phyloP scores from a whole-genome alignment of 2,329 filamentous ascomycete species.

The Colletotrichum sp. region DNA sequence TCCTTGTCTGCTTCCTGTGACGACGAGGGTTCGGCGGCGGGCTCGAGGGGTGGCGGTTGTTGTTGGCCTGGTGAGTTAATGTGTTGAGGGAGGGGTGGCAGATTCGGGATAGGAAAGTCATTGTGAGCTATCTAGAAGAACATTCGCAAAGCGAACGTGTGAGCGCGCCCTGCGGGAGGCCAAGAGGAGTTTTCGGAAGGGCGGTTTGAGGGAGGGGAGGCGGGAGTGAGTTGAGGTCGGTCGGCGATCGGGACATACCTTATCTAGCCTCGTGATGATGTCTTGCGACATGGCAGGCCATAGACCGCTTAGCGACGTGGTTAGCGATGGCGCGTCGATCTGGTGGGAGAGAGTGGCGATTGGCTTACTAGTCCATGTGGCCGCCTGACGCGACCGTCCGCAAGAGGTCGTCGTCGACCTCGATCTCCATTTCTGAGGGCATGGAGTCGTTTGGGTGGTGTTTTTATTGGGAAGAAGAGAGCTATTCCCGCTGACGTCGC shows the following conservation, averaged over 20 bases:
- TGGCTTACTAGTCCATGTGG: constrained; percentile 60
- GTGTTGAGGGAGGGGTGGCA: constrained; percentile 50
- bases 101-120: constrained; percentile 75
- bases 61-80: constrained; percentile 42
- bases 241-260: constrained; percentile 39
- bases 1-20: constrained; percentile 72
- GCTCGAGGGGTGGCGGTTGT: constrained; percentile 44
- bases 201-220: background rate
- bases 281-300: constrained; percentile 73
- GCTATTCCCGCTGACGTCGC: constrained; percentile 14
- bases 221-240: background rate
- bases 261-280: constrained; percentile 72
- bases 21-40: constrained; percentile 33
- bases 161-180: constrained; percentile 1
- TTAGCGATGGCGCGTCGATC: constrained; percentile 22
- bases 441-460: background rate
- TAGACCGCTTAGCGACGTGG: constrained; percentile 57
- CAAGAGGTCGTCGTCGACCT: constrained; percentile 56
- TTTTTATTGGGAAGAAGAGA: background rate
- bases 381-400: constrained; percentile 54
- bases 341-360: background rate
- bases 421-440: constrained; percentile 56
- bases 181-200: constrained; percentile 42
- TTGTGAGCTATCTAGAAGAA: constrained; percentile 70
- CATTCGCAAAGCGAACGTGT: constrained; percentile 11